These are phyloP conservation scores for Eruca vesicaria DNA, from an alignment of 441 rosid species.

Conservation along the genomic window DNA sequence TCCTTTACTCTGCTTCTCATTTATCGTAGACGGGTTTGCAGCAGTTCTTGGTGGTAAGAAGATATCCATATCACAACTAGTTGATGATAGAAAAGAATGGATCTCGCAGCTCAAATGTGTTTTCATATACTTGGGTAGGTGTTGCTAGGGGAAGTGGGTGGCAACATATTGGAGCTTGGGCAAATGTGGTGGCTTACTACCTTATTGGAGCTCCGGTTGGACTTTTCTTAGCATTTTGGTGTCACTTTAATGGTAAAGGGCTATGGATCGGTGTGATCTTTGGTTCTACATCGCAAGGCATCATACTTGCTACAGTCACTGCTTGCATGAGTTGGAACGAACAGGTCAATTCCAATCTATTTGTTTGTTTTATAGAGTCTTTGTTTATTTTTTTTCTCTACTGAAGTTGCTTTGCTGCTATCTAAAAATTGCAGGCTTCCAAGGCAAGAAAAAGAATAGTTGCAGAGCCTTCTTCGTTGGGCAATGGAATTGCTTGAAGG, in stretches of 20 bases:
- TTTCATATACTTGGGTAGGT: slow-evolving; percentile 30
- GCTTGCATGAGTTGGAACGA: slow-evolving; percentile 48
- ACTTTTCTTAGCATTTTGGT: slow-evolving; percentile 34
- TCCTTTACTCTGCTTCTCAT: slow-evolving; percentile 54
- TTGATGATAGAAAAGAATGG: neutral
- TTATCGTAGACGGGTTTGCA: slow-evolving; percentile 49
- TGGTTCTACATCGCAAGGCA: slow-evolving; percentile 44
- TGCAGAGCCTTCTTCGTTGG: slow-evolving; percentile 18
- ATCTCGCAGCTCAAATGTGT: neutral
- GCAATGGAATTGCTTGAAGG: slow-evolving; percentile 3
- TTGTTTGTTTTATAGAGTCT: neutral
- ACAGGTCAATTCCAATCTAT: slow-evolving; percentile 36
- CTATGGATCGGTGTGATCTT: slow-evolving; percentile 57
- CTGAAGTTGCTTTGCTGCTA: neutral
- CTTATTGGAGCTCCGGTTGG: slow-evolving; percentile 52
- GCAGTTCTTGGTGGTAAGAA: slow-evolving; percentile 47
- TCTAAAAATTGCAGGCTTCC: slow-evolving; percentile 36
- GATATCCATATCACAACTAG: neutral
- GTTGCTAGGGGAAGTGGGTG: slow-evolving; percentile 64
- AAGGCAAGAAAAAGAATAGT: slow-evolving; percentile 44
- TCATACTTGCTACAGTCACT: slow-evolving; percentile 42
- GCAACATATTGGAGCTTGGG: slow-evolving; percentile 58
- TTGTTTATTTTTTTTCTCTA: neutral
- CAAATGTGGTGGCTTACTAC: slow-evolving; percentile 56
- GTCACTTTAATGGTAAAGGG: slow-evolving; percentile 44